Base-by-base conservation (phyloP, 257 asterid genomes). In the Solanum chilense region DNA sequence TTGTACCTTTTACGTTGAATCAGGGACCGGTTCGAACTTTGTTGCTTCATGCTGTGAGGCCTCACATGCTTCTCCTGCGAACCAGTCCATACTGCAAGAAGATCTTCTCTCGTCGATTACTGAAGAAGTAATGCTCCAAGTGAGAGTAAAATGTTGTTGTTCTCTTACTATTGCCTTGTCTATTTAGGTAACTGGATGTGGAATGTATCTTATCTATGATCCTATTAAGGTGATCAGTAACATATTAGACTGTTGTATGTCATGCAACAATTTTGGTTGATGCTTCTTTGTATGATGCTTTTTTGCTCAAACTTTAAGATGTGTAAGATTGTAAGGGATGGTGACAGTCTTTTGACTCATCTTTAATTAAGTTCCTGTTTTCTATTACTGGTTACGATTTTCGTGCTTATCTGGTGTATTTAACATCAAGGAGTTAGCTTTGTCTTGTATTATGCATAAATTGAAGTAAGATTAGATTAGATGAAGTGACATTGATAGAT, bases 41-140 rank as follows among this genome's bases (percentile, higher is more conserved):
- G 44, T 29, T 90, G 74, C 89, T 90, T 31, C 85, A 88, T 68
- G 91, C 91, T 62, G 60, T 90, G 83, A 85, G 86, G 62, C 91
- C 91, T 68, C 71, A 89, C 87, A 80, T 80, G 86, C 27, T 49
- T 60, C 90, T 90, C 64, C n/a, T 86, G 71, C 90, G 90, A 68
- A 74, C 89, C 73, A 91, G 85, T 89, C 93, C 93, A 60, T 89
- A 88, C 87, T 89, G 93, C 91, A 91, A 90, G 89, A 91, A 89
- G 87, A 91, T 91, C 70, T 91, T 91, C 88, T 87, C 93, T 13
- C 89, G 88, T 45, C 89, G 64, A 80, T 89, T 91, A 58, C 71
- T 90, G 86, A 90, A 90, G 87, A 90, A 91, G 89, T 87, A 90
- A 88, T 89, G 25, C 27, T 85, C 9, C 20, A 75, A 69, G 21